Evolutionary conservation across 306 rosid genomes (phyloP), one percentile per base, ranked within the genome.

Genomic region (Glycine soja): DNA sequence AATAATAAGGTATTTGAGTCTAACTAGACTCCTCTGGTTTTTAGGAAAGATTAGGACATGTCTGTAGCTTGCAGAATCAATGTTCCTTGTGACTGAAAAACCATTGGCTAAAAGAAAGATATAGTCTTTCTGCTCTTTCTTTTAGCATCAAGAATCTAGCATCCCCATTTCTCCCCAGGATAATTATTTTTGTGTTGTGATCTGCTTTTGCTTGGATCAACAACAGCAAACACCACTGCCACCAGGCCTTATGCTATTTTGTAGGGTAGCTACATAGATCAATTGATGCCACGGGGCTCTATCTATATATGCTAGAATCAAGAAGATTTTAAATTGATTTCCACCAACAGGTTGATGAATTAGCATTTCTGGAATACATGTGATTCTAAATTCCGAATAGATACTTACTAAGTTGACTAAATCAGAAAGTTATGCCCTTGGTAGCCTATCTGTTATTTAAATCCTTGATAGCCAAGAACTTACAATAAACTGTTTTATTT

Each of bases 401-500:
- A 56, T 52, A 9, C 36, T 69, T 72, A 18, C 65, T 19, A 18
- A 46, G 76, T 52, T 67, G 74, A 53, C 52, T 59, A 47, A 40
- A n/a, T 43, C 56, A 47, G 38, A 66, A 72, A 65, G 58, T 54
- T 72, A 72, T 7, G 7, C 66, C 69, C 56, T 46, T 47, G 80
- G 15, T 18, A 24, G 64, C 66, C 13, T 76, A 38, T 72, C 8
- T 70, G 57, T 72, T 62, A 14, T 76, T 65, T 11, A 45, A 62
- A 6, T 74, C 47, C 32, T 79, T 30, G 66, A 59, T 30, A 47
- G 34, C 14, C 15, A 61, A 52, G 36, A 63, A 63, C 83, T 64
- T 64, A 66, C 58, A 16, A 72, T 34, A 30, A 86, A 73, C 48
- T 72, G 14, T 66, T 70, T n/a, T 53, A 51, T 78, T 67, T 79